Conservation (phyloP, 129 eudicot genomes). For the Flaveria ramosissima region DNA sequence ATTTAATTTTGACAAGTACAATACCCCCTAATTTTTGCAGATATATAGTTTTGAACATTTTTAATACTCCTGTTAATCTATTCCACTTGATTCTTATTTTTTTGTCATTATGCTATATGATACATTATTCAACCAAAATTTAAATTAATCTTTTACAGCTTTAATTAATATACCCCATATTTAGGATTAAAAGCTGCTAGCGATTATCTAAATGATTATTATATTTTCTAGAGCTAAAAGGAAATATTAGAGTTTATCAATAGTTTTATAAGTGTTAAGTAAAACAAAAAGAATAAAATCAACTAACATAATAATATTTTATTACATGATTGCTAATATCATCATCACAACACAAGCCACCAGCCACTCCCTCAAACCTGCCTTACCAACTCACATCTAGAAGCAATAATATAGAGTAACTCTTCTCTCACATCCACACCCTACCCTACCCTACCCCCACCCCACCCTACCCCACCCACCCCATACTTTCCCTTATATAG, state of each 20-base stretch:
- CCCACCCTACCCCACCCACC: neutral
- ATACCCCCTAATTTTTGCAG: neutral
- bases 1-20: neutral
- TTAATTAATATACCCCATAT: neutral
- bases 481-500: constrained; percentile 7
- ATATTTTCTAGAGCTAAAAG: too few species aligned
- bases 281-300: constrained; percentile 9
- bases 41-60: neutral
- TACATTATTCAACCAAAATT: neutral
- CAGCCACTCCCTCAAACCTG: constrained; percentile 83
- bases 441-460: constrained; percentile 4
- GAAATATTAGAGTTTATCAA: neutral
- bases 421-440: constrained; percentile 29
- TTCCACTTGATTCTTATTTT: neutral
- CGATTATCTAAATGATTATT: too few species aligned
- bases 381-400: constrained; percentile 99
- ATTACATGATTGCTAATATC: constrained; percentile 42
- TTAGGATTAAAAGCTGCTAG: too few species aligned
- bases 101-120: neutral
- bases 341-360: constrained; percentile 60
- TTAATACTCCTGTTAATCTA: neutral
- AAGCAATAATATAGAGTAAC: constrained; percentile 52
- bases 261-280: neutral
- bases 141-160: neutral
- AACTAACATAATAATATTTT: neutral